phyloP scores from a whole-genome alignment of 805 yeast species.

The Naumovozyma dairenensis region DNA sequence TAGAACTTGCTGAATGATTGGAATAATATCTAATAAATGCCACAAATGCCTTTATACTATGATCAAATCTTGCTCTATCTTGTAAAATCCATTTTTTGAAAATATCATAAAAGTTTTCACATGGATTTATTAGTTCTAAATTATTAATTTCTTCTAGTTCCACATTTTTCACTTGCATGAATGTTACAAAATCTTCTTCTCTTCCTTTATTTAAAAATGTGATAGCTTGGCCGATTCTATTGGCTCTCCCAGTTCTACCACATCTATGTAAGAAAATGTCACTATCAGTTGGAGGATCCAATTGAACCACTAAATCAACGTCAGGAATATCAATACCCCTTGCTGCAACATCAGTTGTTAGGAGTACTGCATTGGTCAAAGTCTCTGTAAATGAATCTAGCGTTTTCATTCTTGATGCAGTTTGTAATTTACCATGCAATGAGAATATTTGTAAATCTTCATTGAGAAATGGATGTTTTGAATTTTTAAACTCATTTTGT shows the following conservation, averaged over 20 bases:
- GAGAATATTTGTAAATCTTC: constrained; percentile 46
- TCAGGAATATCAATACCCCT: constrained; percentile 93
- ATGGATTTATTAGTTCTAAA: constrained; percentile 6
- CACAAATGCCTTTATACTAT: constrained; percentile 69
- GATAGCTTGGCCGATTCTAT: constrained; percentile 68
- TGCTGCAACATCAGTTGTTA: constrained; percentile 98
- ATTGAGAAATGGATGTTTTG: constrained; percentile 4
- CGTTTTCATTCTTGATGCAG: constrained; percentile 69
- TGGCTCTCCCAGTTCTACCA: constrained; percentile 94
- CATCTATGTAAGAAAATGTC: constrained; percentile 86
- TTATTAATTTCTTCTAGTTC: constrained; percentile 31
- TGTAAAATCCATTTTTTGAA: constrained; percentile 48
- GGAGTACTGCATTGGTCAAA: constrained; percentile 44
- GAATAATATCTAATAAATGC: constrained; percentile 76
- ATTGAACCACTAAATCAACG: constrained; percentile 85
- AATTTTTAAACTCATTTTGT: constrained; percentile 19
- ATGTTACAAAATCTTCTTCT: constrained; percentile 74
- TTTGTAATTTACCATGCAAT: constrained; percentile 83
- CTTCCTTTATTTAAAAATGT: constrained; percentile 63
- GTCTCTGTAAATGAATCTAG: constrained; percentile 49
- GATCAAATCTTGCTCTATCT: constrained; percentile 77
- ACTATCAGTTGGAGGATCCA: constrained; percentile 92
- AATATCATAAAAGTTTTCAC: constrained; percentile 16
- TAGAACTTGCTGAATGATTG: constrained; percentile 81
- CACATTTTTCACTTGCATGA: constrained; percentile 65